Evolutionary conservation across 495 filamentous ascomycete species (phyloP), one percentile per base, ranked within the genome.

Genomic region (Staphylotrichum longicolle): DNA sequence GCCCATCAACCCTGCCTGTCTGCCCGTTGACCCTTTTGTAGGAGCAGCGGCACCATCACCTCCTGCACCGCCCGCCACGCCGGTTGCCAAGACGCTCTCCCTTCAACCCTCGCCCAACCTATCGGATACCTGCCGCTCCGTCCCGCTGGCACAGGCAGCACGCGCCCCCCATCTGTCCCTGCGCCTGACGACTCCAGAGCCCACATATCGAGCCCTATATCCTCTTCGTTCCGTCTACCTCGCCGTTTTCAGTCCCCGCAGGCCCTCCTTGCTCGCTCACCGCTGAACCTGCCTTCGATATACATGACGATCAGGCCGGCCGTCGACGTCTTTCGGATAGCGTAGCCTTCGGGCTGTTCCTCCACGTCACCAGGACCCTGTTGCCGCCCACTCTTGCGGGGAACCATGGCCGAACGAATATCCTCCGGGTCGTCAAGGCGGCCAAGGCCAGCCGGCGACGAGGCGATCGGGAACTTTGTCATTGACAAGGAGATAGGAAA

Each of bases 401-500:
- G 68, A 74, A 75, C 68, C 71, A 82, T 82, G 78, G 72, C 77
- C 37, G 74, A 77, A 53, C 78, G 76, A 66, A 41, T 63, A 11
- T 55, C 68, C 39, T 61, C 69, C 54, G 71, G 65, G 52, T 69
- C 74, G 49, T 75, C 74, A 65, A 72, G 72, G 68, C 71, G 74
- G 57, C 49, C 64, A 51, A 75, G 63, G 68, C 62, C 70, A 44
- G 73, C 34, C 34, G 54, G 78, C 65, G 87, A 89, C 62, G 83
- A 86, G 79, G 74, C 83, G 47, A 84, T 96, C 69, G 92, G 91
- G 47, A 80, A 82, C 60, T 97, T 93, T 70, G 82, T 81, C 62
- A 83, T 91, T 67, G 80, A 89, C 63, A 86, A 88, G 57, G 88
- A 96, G 77, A 96, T 97, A 67, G 93, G 93, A 54, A 91, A 90